These are phyloP conservation scores for Aspergillus fischeri DNA, from an alignment of 2,329 filamentous ascomycete species.

Conservation along the genomic window DNA sequence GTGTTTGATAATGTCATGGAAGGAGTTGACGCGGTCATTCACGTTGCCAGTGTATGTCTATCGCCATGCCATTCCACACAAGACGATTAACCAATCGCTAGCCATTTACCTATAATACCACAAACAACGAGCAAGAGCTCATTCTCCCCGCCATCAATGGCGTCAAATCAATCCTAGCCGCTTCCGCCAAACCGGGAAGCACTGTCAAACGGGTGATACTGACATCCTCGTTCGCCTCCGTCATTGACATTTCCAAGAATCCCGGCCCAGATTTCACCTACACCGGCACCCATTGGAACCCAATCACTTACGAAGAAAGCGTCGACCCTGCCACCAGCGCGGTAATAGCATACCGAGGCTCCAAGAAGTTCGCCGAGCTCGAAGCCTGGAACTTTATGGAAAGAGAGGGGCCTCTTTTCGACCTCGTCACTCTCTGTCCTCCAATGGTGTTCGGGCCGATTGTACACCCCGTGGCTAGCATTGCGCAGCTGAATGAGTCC, in stretches of 20 bases:
- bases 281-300: conserved; percentile 28
- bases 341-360: conserved; percentile 28
- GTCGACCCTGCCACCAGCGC: conserved; percentile 14
- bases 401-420: conserved; percentile 35
- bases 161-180: conserved; percentile 40
- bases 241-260: conserved; percentile 18
- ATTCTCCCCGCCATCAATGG: conserved; percentile 47
- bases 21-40: conserved; percentile 43
- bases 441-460: conserved; percentile 46
- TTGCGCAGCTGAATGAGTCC: conserved; percentile 40
- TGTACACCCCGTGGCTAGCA: conserved; percentile 32
- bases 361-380: conserved; percentile 30
- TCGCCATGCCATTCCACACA: neutral
- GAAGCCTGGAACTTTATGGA: conserved; percentile 30
- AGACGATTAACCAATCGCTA: conserved; percentile 7
- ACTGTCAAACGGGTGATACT: conserved; percentile 23
- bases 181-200: conserved; percentile 14
- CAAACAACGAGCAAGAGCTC: conserved; percentile 43
- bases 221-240: conserved; percentile 29
- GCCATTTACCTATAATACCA: conserved; percentile 44
- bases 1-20: conserved; percentile 38
- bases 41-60: conserved; percentile 42
- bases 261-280: conserved; percentile 20
- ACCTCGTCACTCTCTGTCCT: conserved; percentile 44
- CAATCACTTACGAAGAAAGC: conserved; percentile 27